phyloP scores from a whole-genome alignment of 495 filamentous ascomycete species.

The Aspergillus nidulans region DNA sequence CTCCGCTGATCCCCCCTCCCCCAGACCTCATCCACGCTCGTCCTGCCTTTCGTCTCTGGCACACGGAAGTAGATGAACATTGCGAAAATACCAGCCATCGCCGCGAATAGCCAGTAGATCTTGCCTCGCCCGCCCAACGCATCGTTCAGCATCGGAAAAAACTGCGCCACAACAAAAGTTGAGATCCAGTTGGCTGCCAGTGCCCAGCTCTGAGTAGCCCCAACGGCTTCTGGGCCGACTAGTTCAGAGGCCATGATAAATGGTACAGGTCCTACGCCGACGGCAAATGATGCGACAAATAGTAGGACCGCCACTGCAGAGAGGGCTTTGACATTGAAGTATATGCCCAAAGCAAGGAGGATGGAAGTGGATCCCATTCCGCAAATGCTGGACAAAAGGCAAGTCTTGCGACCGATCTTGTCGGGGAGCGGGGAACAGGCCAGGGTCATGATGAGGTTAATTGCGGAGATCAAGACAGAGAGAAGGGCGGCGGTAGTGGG shows the following conservation, averaged over 20 bases:
- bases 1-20: constrained; percentile 46
- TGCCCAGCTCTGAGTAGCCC: constrained; percentile 79
- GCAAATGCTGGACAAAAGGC: constrained; percentile 71
- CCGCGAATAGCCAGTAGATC: constrained; percentile 86
- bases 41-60: constrained; percentile 82
- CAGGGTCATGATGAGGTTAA: constrained; percentile 82
- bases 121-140: constrained; percentile 68
- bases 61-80: constrained; percentile 64
- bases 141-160: constrained; percentile 82
- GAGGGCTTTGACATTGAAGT: constrained; percentile 59
- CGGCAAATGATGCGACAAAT: constrained; percentile 84
- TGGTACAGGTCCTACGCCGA: constrained; percentile 90
- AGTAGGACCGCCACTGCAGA: constrained; percentile 75
- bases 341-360: constrained; percentile 71
- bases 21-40: constrained; percentile 83
- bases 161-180: constrained; percentile 87
- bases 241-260: constrained; percentile 91
- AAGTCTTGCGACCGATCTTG: constrained; percentile 77
- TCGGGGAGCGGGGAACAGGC: constrained; percentile 79
- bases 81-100: constrained; percentile 59
- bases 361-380: constrained; percentile 78
- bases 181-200: constrained; percentile 85
- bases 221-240: constrained; percentile 82
- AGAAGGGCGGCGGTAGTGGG: constrained; percentile 72
- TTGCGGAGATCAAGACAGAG: constrained; percentile 76